These are phyloP conservation scores for Aspergillus nomiae DNA, from an alignment of 2,329 filamentous ascomycete species.

Conservation along the genomic window DNA sequence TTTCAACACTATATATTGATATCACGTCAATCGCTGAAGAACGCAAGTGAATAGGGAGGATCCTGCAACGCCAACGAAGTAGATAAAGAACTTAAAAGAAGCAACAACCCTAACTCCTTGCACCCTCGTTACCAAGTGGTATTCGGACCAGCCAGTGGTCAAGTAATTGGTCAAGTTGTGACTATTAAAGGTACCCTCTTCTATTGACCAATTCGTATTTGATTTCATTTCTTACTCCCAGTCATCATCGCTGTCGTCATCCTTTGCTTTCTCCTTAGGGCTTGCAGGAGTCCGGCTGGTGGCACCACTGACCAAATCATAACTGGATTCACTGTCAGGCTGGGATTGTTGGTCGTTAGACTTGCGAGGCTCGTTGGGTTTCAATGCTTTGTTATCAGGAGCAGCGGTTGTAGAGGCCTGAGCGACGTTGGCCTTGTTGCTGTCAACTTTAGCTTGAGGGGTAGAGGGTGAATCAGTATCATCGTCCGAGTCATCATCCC, in stretches of 20 bases:
- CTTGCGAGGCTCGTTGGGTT: conserved; percentile 65
- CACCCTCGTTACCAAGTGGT: neutral
- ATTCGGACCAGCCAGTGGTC: conserved; percentile 21
- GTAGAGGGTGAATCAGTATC: conserved; percentile 48
- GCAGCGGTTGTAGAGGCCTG: conserved; percentile 34
- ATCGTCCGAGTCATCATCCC: conserved; percentile 72
- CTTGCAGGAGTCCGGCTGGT: conserved; percentile 75
- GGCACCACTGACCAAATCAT: conserved; percentile 84
- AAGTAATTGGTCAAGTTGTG: neutral
- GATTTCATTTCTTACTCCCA: conserved; percentile 62
- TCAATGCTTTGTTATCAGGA: conserved; percentile 51
- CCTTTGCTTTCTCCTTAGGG: conserved; percentile 55
- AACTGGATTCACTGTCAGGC: conserved; percentile 91
- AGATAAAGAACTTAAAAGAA: neutral
- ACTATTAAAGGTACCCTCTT: neutral
- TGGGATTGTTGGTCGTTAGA: conserved; percentile 90
- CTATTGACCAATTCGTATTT: neutral
- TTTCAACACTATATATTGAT: conserved; percentile 9
- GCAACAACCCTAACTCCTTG: conserved; percentile 18
- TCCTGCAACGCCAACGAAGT: conserved; percentile 4
- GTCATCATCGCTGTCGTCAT: conserved; percentile 69
- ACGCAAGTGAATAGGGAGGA: conserved; percentile 12
- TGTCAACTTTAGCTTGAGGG: conserved; percentile 43
- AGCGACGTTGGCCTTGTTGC: conserved; percentile 30
- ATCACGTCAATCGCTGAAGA: conserved; percentile 24